Evolutionary conservation across 768 basidiomycete genomes (phyloP).

Genomic region (Rhodotorula toruloides): DNA sequence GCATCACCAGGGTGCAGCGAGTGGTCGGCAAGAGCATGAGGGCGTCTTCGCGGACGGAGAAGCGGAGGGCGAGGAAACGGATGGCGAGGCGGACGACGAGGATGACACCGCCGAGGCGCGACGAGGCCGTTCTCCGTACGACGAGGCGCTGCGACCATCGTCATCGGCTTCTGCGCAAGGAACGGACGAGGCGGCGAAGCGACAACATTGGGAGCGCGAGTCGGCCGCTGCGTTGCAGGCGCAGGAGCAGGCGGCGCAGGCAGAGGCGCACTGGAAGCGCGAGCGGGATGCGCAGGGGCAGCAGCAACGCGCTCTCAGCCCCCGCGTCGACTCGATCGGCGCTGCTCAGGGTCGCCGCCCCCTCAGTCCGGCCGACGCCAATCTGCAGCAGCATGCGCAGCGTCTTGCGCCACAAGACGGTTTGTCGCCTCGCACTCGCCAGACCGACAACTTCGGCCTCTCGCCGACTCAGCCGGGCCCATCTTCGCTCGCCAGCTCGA

Average conservation of each 20-base stretch:
- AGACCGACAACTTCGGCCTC: not conserved
- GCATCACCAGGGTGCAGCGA: not conserved
- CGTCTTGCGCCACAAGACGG: too few relatives aligned
- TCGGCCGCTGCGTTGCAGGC: constrained; percentile 30
- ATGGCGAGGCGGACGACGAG: not conserved
- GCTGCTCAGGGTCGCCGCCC: too few relatives aligned
- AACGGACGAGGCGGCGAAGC: constrained; percentile 12
- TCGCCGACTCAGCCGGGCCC: not conserved
- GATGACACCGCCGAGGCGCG: not conserved
- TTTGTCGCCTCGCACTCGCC: not conserved
- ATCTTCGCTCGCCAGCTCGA: not conserved
- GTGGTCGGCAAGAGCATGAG: not conserved
- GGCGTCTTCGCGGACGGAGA: not conserved
- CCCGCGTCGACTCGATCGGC: constrained; percentile 4
- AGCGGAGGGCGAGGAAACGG: constrained; percentile 19
- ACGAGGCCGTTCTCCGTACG: not conserved
- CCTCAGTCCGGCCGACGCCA: too few relatives aligned
- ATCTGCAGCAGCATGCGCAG: too few relatives aligned
- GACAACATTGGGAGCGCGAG: constrained; percentile 34
- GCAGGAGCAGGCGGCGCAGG: constrained; percentile 25
- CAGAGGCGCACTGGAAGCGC: constrained; percentile 22
- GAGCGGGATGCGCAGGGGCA: constrained; percentile 8
- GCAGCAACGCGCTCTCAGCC: constrained; percentile 15
- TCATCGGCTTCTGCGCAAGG: too few relatives aligned
- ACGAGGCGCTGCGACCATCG: not conserved